Evolutionary conservation across 2,329 filamentous ascomycete genomes (phyloP), one percentile per base, ranked within the genome.

Genomic region (Aaosphaeria arxii): DNA sequence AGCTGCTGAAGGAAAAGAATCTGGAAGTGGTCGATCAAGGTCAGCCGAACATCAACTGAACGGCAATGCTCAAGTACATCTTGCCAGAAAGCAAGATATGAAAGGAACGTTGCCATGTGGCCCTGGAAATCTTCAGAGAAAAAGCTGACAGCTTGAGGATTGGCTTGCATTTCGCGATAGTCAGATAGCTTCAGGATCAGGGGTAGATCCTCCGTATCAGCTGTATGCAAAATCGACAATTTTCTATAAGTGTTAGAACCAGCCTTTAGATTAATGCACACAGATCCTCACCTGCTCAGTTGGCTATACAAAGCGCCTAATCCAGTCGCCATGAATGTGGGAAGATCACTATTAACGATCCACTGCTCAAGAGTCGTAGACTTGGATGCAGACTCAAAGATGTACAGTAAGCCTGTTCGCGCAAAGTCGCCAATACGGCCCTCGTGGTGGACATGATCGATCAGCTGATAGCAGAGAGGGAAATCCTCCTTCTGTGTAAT

Each of bases 401-500:
- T 89, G 71, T 99, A 99, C 6, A 99, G 79, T 52, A 99, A 71
- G 0, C 94, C 94, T 0, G 94, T 99, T 48, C 94, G 81, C 2
- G 94, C 92, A 76, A 99, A 99, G 70, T 99, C 94, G 9, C 94
- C 94, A 13, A 95, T 88, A 47, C 92, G 86, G 39, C 94, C 94
- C 66, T 96, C 92, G 57, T 95, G 88, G 64, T 99, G 92, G 45
- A 99, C 95, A 66, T 96, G 95, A 67, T 99, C 91, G 66, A 99
- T 89, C 56, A 99, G 77, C 38, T 97, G 82, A 67, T 97, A 97
- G 72, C 96, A 97, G 1, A 99, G 74, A 0, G 94, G 94, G 57
- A 99, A 99, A 63, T 97, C 92, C 56, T 91, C 88, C 67, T 91
- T 79, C 64, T 95, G 88, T 5, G 89, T 94, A 43, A 87, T 83